phyloP scores from a whole-genome alignment of 2,329 filamentous ascomycete species.

The Eutypella sp. region DNA sequence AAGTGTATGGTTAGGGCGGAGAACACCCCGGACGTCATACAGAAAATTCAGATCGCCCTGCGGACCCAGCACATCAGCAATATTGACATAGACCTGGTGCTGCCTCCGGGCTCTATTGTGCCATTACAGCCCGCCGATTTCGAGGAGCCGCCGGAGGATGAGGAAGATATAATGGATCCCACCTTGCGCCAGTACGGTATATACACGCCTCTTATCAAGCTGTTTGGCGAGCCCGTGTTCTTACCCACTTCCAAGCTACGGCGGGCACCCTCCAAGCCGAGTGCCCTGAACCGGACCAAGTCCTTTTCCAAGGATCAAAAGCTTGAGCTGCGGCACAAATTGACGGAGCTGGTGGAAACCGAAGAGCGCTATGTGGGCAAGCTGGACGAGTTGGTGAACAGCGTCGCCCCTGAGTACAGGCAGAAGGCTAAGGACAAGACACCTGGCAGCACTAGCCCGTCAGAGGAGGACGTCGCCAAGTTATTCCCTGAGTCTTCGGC shows the following conservation, averaged over 20 bases:
- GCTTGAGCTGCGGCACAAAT: slow-evolving; percentile 76
- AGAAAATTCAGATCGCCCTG: slow-evolving; percentile 68
- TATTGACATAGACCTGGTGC: slow-evolving; percentile 80
- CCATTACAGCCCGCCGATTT: slow-evolving; percentile 55
- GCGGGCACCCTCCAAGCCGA: slow-evolving; percentile 82
- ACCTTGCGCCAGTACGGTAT: slow-evolving; percentile 66
- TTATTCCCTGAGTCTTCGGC: slow-evolving; percentile 80
- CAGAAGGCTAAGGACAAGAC: slow-evolving; percentile 57
- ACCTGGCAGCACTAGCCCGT: slow-evolving; percentile 63
- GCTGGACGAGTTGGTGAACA: slow-evolving; percentile 74
- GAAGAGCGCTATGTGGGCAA: slow-evolving; percentile 93
- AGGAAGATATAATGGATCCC: slow-evolving; percentile 62
- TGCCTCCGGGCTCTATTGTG: slow-evolving; percentile 74
- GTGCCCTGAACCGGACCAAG: slow-evolving; percentile 70
- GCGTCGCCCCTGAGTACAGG: slow-evolving; percentile 76
- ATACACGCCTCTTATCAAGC: slow-evolving; percentile 70
- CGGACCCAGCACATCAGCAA: slow-evolving; percentile 79
- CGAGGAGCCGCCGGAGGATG: slow-evolving; percentile 55
- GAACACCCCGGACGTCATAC: slow-evolving; percentile 66
- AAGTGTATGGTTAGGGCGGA: slow-evolving; percentile 80
- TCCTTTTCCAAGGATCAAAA: slow-evolving; percentile 79
- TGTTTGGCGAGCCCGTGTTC: slow-evolving; percentile 81
- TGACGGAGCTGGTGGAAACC: slow-evolving; percentile 86
- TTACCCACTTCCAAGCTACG: slow-evolving; percentile 79
- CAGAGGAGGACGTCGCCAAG: slow-evolving; percentile 64